Percentiles rank a stretch among this genome's conserved stretches.
These are phyloP conservation scores for Fraxinus paxiana DNA, from an alignment of 305 asterid species.

Conservation along the genomic window DNA sequence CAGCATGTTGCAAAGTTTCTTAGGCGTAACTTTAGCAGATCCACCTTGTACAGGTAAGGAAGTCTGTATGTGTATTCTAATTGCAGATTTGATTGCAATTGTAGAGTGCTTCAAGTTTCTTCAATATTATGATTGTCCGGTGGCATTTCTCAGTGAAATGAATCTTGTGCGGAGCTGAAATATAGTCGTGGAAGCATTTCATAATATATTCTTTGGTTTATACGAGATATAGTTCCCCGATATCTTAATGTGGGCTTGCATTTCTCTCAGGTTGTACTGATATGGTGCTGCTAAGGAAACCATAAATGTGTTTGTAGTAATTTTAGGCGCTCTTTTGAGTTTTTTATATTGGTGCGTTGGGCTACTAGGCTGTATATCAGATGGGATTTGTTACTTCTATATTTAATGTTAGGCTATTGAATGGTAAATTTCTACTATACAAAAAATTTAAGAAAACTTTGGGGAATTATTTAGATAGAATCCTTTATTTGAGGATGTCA, in stretches of 20 bases:
- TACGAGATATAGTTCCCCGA: background rate
- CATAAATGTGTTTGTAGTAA: background rate
- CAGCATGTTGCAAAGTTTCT: constrained; percentile 84
- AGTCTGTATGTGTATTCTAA: background rate
- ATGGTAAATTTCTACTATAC: background rate
- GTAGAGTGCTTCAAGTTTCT: background rate
- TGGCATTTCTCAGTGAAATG: background rate
- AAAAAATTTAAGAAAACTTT: background rate
- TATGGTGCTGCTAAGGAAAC: background rate
- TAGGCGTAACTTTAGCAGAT: constrained; percentile 78
- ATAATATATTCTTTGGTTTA: background rate
- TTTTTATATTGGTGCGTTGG: background rate
- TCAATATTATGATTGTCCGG: background rate
- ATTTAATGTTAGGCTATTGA: background rate
- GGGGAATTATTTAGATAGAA: background rate
- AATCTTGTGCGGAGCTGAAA: background rate
- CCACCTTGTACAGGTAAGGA: constrained; percentile 76
- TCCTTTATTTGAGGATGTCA: background rate
- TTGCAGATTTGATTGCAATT: background rate
- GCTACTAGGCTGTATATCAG: background rate
- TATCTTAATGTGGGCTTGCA: background rate
- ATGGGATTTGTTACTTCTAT: background rate
- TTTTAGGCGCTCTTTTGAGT: background rate
- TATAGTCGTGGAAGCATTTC: background rate
- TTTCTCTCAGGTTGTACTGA: background rate